Evolutionary conservation across 257 asterid species (phyloP).

Genomic region (Capsicum rhomboideum): DNA sequence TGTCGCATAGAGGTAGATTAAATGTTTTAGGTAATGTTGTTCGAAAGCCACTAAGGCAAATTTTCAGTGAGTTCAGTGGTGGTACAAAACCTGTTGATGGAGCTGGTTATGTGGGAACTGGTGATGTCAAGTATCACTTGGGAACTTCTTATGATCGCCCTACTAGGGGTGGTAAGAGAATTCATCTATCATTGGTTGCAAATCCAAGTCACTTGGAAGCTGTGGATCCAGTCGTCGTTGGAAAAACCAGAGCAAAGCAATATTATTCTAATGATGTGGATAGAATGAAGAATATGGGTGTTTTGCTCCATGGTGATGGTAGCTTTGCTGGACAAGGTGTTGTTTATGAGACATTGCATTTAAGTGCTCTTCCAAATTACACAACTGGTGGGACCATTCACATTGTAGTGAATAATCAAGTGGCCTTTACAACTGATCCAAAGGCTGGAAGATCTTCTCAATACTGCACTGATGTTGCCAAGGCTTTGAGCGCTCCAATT

Average conservation of each 20-base stretch:
- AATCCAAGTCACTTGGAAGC: conserved; percentile 98
- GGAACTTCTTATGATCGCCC: conserved; percentile 98
- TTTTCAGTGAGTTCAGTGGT: conserved; percentile 83
- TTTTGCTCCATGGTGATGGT: conserved; percentile 93
- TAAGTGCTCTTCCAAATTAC: conserved; percentile 96
- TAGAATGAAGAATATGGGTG: conserved; percentile 76
- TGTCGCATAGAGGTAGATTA: conserved; percentile 93
- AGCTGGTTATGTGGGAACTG: conserved; percentile 93
- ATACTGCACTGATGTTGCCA: conserved; percentile 97
- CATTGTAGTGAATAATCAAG: conserved; percentile 95
- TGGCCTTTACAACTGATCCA: conserved; percentile 96
- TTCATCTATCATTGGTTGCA: conserved; percentile 89
- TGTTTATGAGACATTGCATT: conserved; percentile 95
- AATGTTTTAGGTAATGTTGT: conserved; percentile 92
- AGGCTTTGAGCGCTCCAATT: conserved; percentile 87
- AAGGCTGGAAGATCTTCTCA: conserved; percentile 89
- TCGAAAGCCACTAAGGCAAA: conserved; percentile 85
- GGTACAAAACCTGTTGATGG: conserved; percentile 87
- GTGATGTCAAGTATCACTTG: conserved; percentile 94
- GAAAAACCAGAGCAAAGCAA: conserved; percentile 93
- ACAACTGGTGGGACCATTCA: conserved; percentile 96
- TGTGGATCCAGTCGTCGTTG: conserved; percentile 88
- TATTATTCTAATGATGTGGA: conserved; percentile 69
- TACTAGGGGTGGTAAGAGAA: conserved; percentile 92
- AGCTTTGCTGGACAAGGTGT: conserved; percentile 99